Percentiles rank a stretch among this genome's conserved stretches.
These are phyloP conservation scores for Verticillium albo-atrum DNA, from an alignment of 2,329 filamentous ascomycete genomes.

Conservation along the genomic window DNA sequence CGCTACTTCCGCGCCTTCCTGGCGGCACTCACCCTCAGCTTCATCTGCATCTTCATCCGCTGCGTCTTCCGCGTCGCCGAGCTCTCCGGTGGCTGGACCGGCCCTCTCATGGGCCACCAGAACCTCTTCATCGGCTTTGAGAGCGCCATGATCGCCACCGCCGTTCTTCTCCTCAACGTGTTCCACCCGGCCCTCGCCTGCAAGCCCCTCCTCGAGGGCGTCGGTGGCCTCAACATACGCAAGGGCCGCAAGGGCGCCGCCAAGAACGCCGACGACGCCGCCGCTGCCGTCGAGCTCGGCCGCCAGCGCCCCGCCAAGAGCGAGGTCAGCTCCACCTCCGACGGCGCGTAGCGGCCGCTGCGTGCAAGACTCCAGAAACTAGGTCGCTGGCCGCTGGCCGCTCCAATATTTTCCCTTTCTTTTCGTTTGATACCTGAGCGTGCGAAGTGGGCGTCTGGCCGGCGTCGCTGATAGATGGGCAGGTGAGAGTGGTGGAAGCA, in stretches of 20 bases:
- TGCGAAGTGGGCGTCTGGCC: not conserved
- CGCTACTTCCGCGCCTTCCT: conserved; percentile 50
- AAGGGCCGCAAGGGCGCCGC: not conserved
- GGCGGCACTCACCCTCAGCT: conserved; percentile 49
- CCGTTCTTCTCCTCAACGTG: conserved; percentile 38
- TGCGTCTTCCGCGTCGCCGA: conserved; percentile 61
- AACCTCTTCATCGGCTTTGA: conserved; percentile 55
- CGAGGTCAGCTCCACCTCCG: not conserved
- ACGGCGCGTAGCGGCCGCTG: not conserved
- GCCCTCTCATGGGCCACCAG: conserved; percentile 51
- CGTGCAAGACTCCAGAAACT: too few relatives aligned
- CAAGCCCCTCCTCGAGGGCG: conserved; percentile 19
- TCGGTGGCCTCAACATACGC: conserved; percentile 4
- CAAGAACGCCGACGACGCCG: not conserved
- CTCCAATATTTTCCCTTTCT: not conserved
- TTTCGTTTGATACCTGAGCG: not conserved
- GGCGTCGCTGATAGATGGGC: not conserved
- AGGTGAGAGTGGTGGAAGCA: not conserved
- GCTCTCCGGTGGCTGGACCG: conserved; percentile 59
- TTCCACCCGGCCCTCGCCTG: conserved; percentile 35
- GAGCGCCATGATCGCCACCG: conserved; percentile 46
- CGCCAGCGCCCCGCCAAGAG: not conserved
- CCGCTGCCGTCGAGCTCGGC: not conserved
- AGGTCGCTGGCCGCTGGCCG: too few relatives aligned
- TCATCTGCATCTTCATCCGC: conserved; percentile 60